Percentiles rank a stretch among this genome's conserved stretches.
Conservation (phyloP, 2,329 filamentous ascomycete species). For the Zymoseptoria ardabiliae region DNA sequence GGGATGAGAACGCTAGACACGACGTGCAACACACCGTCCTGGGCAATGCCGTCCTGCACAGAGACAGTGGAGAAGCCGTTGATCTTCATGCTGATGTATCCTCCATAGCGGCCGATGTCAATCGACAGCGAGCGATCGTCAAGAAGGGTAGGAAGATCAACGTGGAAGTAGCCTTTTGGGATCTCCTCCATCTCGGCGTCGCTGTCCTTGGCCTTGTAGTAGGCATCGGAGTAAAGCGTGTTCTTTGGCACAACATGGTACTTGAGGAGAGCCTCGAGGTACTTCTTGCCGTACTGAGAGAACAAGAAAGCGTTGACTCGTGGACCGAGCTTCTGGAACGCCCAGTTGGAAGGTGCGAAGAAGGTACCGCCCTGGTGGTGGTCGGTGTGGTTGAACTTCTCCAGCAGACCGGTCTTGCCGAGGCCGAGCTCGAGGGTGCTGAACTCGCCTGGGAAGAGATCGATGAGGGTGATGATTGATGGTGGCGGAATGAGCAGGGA, state of each 20-base stretch:
- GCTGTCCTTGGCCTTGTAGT: constrained; percentile 48
- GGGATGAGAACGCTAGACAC: constrained; percentile 68
- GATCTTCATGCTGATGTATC: constrained; percentile 63
- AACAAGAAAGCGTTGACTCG: constrained; percentile 79
- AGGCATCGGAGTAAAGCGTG: constrained; percentile 77
- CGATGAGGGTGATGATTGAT: constrained; percentile 55
- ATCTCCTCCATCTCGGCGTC: constrained; percentile 26
- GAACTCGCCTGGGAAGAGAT: constrained; percentile 61
- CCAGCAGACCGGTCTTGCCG: constrained; percentile 63
- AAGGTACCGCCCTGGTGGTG: constrained; percentile 61
- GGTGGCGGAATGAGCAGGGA: constrained; percentile 71
- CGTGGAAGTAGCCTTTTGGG: constrained; percentile 49
- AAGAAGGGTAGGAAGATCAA: constrained; percentile 68
- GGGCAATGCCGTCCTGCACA: constrained; percentile 62
- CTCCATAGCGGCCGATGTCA: constrained; percentile 62
- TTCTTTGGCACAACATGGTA: constrained; percentile 70
- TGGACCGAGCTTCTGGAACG: constrained; percentile 69
- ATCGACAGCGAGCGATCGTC: constrained; percentile 59
- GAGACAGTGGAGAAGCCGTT: constrained; percentile 64
- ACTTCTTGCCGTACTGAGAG: constrained; percentile 64
- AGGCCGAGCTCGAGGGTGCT: constrained; percentile 71
- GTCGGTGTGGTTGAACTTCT: constrained; percentile 48
- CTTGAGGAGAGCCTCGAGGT: constrained; percentile 67
- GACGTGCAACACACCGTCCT: constrained; percentile 78
- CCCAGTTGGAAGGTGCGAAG: constrained; percentile 73